Percentiles rank a stretch among this genome's conserved stretches.
phyloP scores from a whole-genome alignment of 768 basidiomycete genomes.

The Leccinum subgranulosum region DNA sequence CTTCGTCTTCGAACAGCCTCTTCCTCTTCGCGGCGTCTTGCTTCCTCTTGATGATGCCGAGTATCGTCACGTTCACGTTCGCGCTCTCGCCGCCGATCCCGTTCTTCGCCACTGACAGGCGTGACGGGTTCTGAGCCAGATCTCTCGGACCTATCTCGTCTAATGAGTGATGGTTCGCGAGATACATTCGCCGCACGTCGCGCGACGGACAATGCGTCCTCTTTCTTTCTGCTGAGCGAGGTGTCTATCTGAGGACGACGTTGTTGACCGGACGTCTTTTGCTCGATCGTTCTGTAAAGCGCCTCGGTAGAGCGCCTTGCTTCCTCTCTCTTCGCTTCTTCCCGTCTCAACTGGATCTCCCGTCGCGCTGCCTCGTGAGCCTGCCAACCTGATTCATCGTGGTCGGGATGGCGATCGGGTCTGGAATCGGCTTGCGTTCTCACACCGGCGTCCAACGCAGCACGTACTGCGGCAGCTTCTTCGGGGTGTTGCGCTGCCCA shows the following conservation, averaged over 20 bases:
- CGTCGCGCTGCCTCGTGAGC: constrained; percentile 31
- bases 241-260: constrained; percentile 30
- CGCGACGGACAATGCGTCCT: constrained; percentile 25
- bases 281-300: constrained; percentile 28
- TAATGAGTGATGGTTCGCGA: constrained; percentile 22
- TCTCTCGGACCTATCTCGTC: constrained; percentile 22
- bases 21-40: constrained; percentile 46
- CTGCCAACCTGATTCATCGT: constrained; percentile 33
- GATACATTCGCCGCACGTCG: constrained; percentile 26
- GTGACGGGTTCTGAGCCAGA: constrained; percentile 26
- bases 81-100: constrained; percentile 24
- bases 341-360: constrained; percentile 32
- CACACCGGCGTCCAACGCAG: constrained; percentile 19
- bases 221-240: constrained; percentile 27
- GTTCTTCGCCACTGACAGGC: constrained; percentile 26
- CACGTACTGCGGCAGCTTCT: constrained; percentile 24
- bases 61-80: constrained; percentile 26
- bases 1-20: constrained; percentile 41
- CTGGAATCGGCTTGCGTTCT: constrained; percentile 24
- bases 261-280: constrained; percentile 14
- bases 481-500: constrained; percentile 51
- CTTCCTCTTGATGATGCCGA: constrained; percentile 42
- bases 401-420: constrained; percentile 22
- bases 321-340: constrained; percentile 35
- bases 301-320: constrained; percentile 33